These are phyloP conservation scores for Zygoascus biomembranicola DNA, from an alignment of 805 yeast genomes.

Conservation along the genomic window DNA sequence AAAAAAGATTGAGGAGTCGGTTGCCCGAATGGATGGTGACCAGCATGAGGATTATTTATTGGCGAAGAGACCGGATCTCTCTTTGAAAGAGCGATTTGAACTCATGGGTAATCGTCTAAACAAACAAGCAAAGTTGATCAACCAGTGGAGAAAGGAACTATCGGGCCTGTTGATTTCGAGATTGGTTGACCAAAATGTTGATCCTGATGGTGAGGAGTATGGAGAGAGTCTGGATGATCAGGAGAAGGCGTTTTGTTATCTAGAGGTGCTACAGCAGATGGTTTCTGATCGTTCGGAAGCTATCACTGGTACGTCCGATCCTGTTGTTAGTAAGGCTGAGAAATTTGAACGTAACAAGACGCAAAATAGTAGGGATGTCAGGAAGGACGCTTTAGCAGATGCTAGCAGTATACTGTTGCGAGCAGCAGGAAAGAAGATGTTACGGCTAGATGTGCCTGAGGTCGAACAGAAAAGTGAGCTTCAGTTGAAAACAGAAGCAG, in stretches of 20 bases:
- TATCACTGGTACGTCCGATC: constrained; percentile 28
- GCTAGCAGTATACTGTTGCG: not conserved
- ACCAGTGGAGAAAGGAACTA: constrained; percentile 43
- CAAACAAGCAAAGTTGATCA: constrained; percentile 42
- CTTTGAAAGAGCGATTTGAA: constrained; percentile 4
- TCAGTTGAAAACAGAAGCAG: constrained; percentile 15
- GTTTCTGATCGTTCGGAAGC: constrained; percentile 35
- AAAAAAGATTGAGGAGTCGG: not conserved
- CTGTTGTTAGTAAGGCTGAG: constrained; percentile 3
- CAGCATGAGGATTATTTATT: constrained; percentile 1
- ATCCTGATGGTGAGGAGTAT: constrained; percentile 71
- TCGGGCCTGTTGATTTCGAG: constrained; percentile 39
- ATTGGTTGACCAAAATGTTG: constrained; percentile 40
- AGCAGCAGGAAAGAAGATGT: constrained; percentile 9
- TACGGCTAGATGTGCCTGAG: constrained; percentile 8
- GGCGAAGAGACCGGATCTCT: not conserved
- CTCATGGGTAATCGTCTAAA: constrained; percentile 33
- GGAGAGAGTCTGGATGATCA: constrained; percentile 66
- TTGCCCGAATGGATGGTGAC: not conserved
- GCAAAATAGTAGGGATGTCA: not conserved
- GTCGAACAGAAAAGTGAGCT: constrained; percentile 16
- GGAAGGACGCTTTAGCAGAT: not conserved
- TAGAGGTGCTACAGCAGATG: constrained; percentile 28
- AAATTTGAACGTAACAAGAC: constrained; percentile 3
- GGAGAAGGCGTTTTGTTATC: constrained; percentile 42